Conservation (phyloP, 1,284 basidiomycete genomes). For the Baeospora myosura region DNA sequence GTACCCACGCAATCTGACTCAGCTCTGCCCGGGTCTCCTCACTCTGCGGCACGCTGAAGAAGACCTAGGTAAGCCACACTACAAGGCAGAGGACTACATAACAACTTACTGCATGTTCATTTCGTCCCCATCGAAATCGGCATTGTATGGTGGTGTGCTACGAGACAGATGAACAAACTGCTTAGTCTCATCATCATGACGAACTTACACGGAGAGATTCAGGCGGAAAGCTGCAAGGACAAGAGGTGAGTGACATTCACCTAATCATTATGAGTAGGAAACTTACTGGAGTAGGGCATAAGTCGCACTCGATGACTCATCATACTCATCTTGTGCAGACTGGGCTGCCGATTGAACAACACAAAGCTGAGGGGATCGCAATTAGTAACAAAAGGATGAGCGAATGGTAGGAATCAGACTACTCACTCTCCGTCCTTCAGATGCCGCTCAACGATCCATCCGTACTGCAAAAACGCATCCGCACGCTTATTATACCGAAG, state of each 20-base stretch:
- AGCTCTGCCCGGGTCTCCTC: conserved; percentile 99
- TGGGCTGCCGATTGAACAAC: conserved; percentile 97
- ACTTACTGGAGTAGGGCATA: conserved; percentile 97
- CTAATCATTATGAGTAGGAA: neutral
- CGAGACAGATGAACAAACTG: conserved; percentile 18
- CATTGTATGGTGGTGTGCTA: conserved; percentile 86
- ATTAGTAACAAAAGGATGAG: conserved; percentile 4
- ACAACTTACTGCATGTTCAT: conserved; percentile 97
- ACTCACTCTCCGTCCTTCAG: conserved; percentile 95
- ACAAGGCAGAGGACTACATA: neutral
- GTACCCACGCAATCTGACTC: conserved; percentile 99
- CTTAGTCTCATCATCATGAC: conserved; percentile 14
- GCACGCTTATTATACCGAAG: conserved; percentile 95
- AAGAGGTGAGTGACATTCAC: conserved; percentile 12
- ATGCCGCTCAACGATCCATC: conserved; percentile 98
- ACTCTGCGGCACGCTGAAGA: conserved; percentile 84
- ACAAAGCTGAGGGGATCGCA: conserved; percentile 64
- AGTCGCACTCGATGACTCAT: conserved; percentile 98
- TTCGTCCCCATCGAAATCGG: conserved; percentile 99
- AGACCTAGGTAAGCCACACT: conserved; percentile 9
- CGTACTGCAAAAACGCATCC: conserved; percentile 96
- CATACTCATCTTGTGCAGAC: conserved; percentile 99
- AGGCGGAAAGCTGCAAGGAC: conserved; percentile 86
- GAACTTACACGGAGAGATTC: conserved; percentile 88
- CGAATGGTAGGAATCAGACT: neutral